Conservation (phyloP, 2,329 filamentous ascomycete genomes). For the Trichoderma sp. region DNA sequence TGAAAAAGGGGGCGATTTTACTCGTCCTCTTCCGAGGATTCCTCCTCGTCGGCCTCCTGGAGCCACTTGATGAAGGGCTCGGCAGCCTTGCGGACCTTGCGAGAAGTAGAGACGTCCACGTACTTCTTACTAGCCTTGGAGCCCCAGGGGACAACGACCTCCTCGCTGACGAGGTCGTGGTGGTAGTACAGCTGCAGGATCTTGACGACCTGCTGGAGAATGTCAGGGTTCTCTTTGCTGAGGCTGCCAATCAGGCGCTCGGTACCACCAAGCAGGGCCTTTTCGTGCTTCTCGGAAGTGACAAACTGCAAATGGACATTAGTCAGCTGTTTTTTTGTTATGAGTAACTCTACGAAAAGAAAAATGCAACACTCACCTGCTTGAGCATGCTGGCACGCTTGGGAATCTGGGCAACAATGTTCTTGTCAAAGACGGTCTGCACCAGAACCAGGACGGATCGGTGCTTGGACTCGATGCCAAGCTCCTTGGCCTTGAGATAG, state of each 20-base stretch:
- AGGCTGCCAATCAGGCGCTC: slow-evolving; percentile 79
- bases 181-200: slow-evolving; percentile 90
- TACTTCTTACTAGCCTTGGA: slow-evolving; percentile 98
- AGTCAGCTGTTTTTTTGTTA: not conserved
- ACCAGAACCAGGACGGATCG: slow-evolving; percentile 88
- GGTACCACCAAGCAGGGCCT: slow-evolving; percentile 89
- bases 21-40: slow-evolving; percentile 49
- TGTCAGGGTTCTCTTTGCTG: slow-evolving; percentile 73
- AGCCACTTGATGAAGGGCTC: slow-evolving; percentile 95
- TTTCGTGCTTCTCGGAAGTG: slow-evolving; percentile 89
- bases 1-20: not conserved
- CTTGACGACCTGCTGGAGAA: slow-evolving; percentile 73
- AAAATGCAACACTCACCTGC: slow-evolving; percentile 56
- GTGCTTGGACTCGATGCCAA: slow-evolving; percentile 93
- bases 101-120: slow-evolving; percentile 81
- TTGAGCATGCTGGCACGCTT: slow-evolving; percentile 83
- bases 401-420: slow-evolving; percentile 82
- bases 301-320: slow-evolving; percentile 48
- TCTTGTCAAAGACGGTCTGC: slow-evolving; percentile 89
- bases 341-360: no score
- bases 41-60: slow-evolving; percentile 76
- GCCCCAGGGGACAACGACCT: slow-evolving; percentile 86
- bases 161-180: slow-evolving; percentile 83
- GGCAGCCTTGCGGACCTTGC: slow-evolving; percentile 92
- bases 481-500: slow-evolving; percentile 94